phyloP scores from a whole-genome alignment of 305 asterid genomes.

The Solanum chacoense region DNA sequence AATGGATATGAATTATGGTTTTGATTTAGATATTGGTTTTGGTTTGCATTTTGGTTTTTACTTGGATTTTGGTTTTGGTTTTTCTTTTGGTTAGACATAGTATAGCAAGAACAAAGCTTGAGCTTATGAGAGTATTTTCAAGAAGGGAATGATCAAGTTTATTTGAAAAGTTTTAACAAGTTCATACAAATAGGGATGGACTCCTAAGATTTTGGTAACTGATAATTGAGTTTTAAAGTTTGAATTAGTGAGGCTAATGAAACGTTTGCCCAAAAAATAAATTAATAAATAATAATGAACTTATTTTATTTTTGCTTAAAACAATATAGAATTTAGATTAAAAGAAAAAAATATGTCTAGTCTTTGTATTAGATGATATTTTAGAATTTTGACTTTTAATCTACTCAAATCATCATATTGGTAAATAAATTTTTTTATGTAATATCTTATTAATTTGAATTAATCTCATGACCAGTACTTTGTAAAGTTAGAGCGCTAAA shows the following conservation, averaged over 20 bases:
- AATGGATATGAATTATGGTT: slow-evolving; percentile 4
- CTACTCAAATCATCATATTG: neutral
- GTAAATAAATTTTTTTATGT: neutral
- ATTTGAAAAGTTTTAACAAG: neutral
- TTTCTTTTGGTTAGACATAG: neutral
- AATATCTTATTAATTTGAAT: neutral
- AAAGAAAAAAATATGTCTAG: neutral
- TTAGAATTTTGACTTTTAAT: neutral
- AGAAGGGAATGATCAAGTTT: neutral
- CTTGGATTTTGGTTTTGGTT: neutral
- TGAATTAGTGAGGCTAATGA: neutral
- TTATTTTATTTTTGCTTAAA: neutral
- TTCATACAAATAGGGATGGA: neutral
- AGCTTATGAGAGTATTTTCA: neutral
- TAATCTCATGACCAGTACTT: neutral
- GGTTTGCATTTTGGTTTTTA: neutral
- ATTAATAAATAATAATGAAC: neutral
- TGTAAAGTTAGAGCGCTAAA: neutral
- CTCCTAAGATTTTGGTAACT: neutral
- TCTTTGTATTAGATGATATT: neutral
- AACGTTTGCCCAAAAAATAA: neutral
- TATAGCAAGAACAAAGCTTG: neutral
- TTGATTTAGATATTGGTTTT: slow-evolving; percentile 6
- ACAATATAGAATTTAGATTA: neutral
- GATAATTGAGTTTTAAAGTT: neutral